Conservation (phyloP, 805 yeast genomes). For the Henningerozyma blattae region DNA sequence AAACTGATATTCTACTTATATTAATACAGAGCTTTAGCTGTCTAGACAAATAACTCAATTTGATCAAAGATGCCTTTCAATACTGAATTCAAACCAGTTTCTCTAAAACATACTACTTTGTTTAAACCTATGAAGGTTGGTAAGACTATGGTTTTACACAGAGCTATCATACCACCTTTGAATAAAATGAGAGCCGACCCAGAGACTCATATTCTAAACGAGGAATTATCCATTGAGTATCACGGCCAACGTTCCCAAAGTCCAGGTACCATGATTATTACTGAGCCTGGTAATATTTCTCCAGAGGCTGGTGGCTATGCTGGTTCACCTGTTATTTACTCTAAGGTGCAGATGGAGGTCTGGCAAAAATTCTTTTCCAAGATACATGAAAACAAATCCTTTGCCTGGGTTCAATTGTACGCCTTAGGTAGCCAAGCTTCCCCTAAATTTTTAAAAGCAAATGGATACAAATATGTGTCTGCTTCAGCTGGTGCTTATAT, state of each 20-base stretch:
- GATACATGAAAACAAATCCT: conserved; percentile 39
- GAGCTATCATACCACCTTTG: conserved; percentile 33
- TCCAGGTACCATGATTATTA: conserved; percentile 46
- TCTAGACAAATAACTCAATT: too few species aligned
- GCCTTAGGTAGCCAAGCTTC: conserved; percentile 31
- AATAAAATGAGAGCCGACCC: conserved; percentile 31
- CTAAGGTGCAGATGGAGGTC: conserved; percentile 32
- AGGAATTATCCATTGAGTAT: conserved; percentile 35
- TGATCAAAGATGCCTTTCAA: conserved; percentile 6
- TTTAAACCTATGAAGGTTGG: conserved; percentile 38
- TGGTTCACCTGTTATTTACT: conserved; percentile 41
- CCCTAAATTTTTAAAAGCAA: conserved; percentile 26
- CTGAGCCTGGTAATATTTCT: conserved; percentile 49
- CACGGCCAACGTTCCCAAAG: conserved; percentile 42
- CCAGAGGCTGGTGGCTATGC: conserved; percentile 30
- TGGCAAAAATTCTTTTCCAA: conserved; percentile 38
- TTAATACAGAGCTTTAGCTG: too few species aligned
- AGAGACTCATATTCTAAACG: conserved; percentile 30
- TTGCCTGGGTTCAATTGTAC: conserved; percentile 40
- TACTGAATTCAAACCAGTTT: conserved; percentile 16
- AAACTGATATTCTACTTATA: too few species aligned
- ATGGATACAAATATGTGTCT: conserved; percentile 27
- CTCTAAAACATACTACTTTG: conserved; percentile 25
- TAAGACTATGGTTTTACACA: conserved; percentile 23
- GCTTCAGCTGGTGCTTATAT: conserved; percentile 28